A percentile compares a stretch with the other conserved stretches of the same genome.
Evolutionary conservation across 108 stramenopile species (phyloP).

Genomic region (Pseudonitzschia multiseries): DNA sequence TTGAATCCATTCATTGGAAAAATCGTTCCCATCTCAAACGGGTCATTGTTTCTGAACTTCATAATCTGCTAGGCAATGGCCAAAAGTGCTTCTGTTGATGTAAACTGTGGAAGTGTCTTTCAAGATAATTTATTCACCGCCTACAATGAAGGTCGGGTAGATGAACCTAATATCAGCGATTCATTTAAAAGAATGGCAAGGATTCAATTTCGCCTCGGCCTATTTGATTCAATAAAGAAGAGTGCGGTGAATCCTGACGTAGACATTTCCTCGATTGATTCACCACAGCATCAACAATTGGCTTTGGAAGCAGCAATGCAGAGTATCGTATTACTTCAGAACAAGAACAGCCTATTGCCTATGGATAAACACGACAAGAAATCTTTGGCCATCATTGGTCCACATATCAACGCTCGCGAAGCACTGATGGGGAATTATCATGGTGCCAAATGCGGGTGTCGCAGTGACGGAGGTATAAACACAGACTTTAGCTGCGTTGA

Average conservation of each 20-base stretch:
- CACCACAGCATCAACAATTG: slow-evolving; percentile 19
- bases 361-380: slow-evolving; percentile 31
- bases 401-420: slow-evolving; percentile 37
- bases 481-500: slow-evolving; percentile 27
- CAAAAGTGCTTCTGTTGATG: slow-evolving; percentile 43
- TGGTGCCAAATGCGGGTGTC: slow-evolving; percentile 24
- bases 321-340: slow-evolving; percentile 49
- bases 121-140: slow-evolving; percentile 26
- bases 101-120: slow-evolving; percentile 41
- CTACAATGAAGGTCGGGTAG: slow-evolving; percentile 26
- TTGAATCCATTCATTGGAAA: too few relatives aligned
- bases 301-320: slow-evolving; percentile 53
- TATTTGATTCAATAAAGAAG: slow-evolving; percentile 42
- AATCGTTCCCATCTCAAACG: too few relatives aligned
- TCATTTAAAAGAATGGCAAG: slow-evolving; percentile 38
- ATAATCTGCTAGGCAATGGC: slow-evolving; percentile 23
- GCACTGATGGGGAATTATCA: slow-evolving; percentile 45
- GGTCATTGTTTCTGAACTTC: not conserved
- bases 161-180: slow-evolving; percentile 29
- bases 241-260: slow-evolving; percentile 18
- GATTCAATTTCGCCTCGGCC: slow-evolving; percentile 43
- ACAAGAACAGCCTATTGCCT: slow-evolving; percentile 32
- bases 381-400: slow-evolving; percentile 50
- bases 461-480: not conserved
- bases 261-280: slow-evolving; percentile 23